Percentiles rank a stretch among this genome's conserved stretches.
Evolutionary conservation across 192 early-diverging fungal genomes (phyloP).

Genomic region (Lobosporangium transversale): DNA sequence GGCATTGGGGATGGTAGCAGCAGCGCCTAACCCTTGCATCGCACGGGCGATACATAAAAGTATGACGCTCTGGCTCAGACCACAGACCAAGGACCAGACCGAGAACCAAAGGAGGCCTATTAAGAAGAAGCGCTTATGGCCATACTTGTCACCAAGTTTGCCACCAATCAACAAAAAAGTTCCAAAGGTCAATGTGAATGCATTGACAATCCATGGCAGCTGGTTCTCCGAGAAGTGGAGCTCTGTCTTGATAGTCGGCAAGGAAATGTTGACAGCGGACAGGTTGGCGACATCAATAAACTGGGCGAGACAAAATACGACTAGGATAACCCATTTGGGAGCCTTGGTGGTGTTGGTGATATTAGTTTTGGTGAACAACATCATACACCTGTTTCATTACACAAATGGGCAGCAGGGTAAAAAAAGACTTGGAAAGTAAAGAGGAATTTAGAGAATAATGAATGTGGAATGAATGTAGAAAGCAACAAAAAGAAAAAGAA

Average conservation of each 20-base stretch:
- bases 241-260: constrained; percentile 51
- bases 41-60: constrained; percentile 43
- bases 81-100: constrained; percentile 53
- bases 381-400: background rate
- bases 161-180: constrained; percentile 55
- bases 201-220: constrained; percentile 54
- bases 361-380: constrained; percentile 22
- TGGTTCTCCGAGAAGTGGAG: constrained; percentile 48
- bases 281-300: constrained; percentile 53
- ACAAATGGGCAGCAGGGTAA: background rate
- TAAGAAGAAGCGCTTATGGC: constrained; percentile 47
- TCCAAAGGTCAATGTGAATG: constrained; percentile 54
- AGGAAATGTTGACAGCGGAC: constrained; percentile 56
- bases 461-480: background rate
- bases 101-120: constrained; percentile 51
- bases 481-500: background rate
- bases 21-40: constrained; percentile 52
- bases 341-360: constrained; percentile 14
- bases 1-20: constrained; percentile 53
- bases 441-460: background rate
- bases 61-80: constrained; percentile 33
- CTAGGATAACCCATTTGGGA: constrained; percentile 45
- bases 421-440: background rate
- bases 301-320: constrained; percentile 51
- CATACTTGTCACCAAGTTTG: constrained; percentile 57